phyloP scores from a whole-genome alignment of 2,329 filamentous ascomycete genomes.

The Alternaria rosae region DNA sequence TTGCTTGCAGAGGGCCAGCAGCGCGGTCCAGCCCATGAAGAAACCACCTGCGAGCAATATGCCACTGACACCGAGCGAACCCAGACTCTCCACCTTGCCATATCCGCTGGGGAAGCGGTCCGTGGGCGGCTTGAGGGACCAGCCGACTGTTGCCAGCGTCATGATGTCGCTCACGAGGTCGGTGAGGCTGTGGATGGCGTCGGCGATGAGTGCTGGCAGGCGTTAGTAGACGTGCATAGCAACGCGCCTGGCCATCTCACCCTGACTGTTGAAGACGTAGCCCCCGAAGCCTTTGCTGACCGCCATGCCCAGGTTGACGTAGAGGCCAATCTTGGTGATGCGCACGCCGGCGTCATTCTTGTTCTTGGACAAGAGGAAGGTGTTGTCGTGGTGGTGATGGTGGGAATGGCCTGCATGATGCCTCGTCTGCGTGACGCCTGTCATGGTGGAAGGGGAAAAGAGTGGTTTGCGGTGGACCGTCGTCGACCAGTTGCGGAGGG shows the following conservation, averaged over 20 bases:
- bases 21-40: conserved; percentile 80
- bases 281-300: conserved; percentile 91
- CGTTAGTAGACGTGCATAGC: conserved; percentile 25
- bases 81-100: conserved; percentile 96
- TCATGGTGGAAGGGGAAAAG: conserved; percentile 42
- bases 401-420: conserved; percentile 59
- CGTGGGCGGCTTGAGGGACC: conserved; percentile 85
- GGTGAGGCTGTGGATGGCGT: conserved; percentile 94
- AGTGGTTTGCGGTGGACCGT: conserved; percentile 43
- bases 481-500: conserved; percentile 41
- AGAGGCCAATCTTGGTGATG: conserved; percentile 88
- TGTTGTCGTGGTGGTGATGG: conserved; percentile 82
- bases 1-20: conserved; percentile 63
- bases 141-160: conserved; percentile 92
- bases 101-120: conserved; percentile 88
- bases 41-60: conserved; percentile 88
- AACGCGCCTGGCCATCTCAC: conserved; percentile 26
- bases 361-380: conserved; percentile 80
- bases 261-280: conserved; percentile 92
- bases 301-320: conserved; percentile 93
- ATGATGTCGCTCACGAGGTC: conserved; percentile 95
- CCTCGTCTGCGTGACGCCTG: conserved; percentile 38
- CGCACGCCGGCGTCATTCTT: conserved; percentile 92
- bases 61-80: conserved; percentile 89
- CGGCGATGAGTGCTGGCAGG: conserved; percentile 75